Base-by-base conservation (phyloP, 192 early-diverging fungal species). In the Backusella luteola region DNA sequence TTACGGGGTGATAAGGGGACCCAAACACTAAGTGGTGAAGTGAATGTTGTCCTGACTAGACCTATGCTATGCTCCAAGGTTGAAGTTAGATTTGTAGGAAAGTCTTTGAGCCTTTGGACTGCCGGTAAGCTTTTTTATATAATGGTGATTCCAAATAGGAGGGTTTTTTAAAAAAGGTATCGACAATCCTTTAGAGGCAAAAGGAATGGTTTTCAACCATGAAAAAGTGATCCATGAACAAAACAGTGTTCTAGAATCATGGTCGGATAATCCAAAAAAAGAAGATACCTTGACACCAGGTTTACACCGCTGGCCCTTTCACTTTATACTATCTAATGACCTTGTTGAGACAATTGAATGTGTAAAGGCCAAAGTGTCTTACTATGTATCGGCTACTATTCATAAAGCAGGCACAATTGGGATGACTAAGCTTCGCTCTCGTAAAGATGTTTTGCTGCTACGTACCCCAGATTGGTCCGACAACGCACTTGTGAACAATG, bases 191-290 rank as follows among this genome's bases (percentile, higher is more conserved):
- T 9, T 56, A 63, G 56, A 63, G 23, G 23, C 23, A 12, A 63
- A 63, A 26, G 56, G 56, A 26, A 26, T 14, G 26, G 11, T 23
- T 26, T 63, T 29, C 26, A 63, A 73, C 19, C 66, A 81, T 74
- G 80, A 81, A 81, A 81, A 81, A 56, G 70, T 35, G 4, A 75
- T 81, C 19, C 73, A 81, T 39, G 75, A 77, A 32, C 76, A 81
- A 52, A 73, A 70, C 32, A 21, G 77, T 12, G 42, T 77, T 17
- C 41, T 81, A 7, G 26, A 74, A 26, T 49, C 73, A 8, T 76
- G 36, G 36, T 0, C 41, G 7, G 69, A 49, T 6, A 23, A 21
- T 32, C 44, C 42, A 6, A 9, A n/a, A 21, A n/a, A 42, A 11
- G 53, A 71, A 46, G 29, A 29, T 3, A 15, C 66, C n/a, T 21